Percentiles rank a stretch among this genome's conserved stretches.
phyloP scores from a whole-genome alignment of 345 rosid species.

The Euphorbia pulcherrima region DNA sequence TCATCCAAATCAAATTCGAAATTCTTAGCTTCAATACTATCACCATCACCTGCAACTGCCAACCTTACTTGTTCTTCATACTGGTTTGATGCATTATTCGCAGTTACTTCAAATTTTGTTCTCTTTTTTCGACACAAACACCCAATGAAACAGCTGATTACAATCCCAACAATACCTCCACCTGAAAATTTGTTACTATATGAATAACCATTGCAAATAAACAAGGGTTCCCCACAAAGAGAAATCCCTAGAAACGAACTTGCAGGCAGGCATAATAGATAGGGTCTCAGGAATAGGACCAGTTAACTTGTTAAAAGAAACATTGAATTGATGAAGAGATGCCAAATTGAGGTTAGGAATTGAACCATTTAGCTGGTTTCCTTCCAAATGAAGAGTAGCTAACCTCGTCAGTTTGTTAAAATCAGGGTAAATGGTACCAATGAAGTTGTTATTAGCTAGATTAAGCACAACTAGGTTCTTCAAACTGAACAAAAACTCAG shows the following conservation, averaged over 20 bases:
- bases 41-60: slow-evolving; percentile 12
- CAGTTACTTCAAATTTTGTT: slow-evolving; percentile 10
- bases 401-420: slow-evolving; percentile 35
- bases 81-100: slow-evolving; percentile 14
- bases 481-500: slow-evolving; percentile 37
- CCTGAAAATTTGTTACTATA: slow-evolving; percentile 27
- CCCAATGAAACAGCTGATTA: slow-evolving; percentile 34
- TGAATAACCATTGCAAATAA: slow-evolving; percentile 26
- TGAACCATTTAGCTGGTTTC: slow-evolving; percentile 37
- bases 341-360: slow-evolving; percentile 28
- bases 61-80: neutral
- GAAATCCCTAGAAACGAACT: slow-evolving; percentile 33
- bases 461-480: slow-evolving; percentile 31
- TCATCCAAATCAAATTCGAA: slow-evolving; percentile 41
- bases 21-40: slow-evolving; percentile 22
- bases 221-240: slow-evolving; percentile 43
- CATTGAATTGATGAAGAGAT: slow-evolving; percentile 38
- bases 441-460: slow-evolving; percentile 31
- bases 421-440: slow-evolving; percentile 31
- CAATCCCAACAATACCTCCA: slow-evolving; percentile 44
- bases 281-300: slow-evolving; percentile 35
- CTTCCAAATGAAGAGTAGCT: slow-evolving; percentile 31
- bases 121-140: slow-evolving; percentile 31
- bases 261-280: slow-evolving; percentile 17
- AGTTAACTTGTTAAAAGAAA: slow-evolving; percentile 35